Evolutionary conservation across 2,329 filamentous ascomycete genomes (phyloP).

Genomic region (Aspergillus persii): DNA sequence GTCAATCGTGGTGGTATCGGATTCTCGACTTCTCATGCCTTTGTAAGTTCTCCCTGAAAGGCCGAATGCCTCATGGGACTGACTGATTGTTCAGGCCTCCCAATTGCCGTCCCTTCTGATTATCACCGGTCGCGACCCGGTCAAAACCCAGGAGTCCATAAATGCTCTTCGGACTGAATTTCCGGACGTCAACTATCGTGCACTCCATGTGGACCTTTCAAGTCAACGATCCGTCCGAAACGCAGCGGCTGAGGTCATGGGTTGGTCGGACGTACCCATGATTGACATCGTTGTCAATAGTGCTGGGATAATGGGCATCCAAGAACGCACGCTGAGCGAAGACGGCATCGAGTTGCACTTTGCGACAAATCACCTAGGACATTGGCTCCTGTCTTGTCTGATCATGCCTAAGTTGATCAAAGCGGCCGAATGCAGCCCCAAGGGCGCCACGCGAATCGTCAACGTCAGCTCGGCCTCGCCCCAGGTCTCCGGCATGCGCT

Average conservation of each 20-base stretch:
- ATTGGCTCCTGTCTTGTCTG: conserved; percentile 28
- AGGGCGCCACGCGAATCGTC: not conserved
- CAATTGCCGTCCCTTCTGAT: not conserved
- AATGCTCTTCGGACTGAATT: not conserved
- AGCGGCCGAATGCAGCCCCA: conserved; percentile 21
- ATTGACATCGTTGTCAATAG: conserved; percentile 16
- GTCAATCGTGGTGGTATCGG: conserved; percentile 37
- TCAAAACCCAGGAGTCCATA: not conserved
- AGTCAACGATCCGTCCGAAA: not conserved
- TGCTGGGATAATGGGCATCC: conserved; percentile 12
- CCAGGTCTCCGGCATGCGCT: not conserved
- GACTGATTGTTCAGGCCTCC: not conserved
- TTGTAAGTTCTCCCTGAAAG: conserved; percentile 27
- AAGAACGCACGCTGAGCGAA: conserved; percentile 4
- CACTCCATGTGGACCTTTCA: not conserved
- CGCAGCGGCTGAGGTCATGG: conserved; percentile 7
- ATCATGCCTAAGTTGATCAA: conserved; percentile 8
- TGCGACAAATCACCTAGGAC: conserved; percentile 34
- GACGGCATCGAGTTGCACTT: conserved; percentile 39
- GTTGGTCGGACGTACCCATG: not conserved
- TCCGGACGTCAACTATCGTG: not conserved
- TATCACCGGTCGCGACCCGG: not conserved
- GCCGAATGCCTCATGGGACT: not conserved
- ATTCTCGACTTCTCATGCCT: conserved; percentile 34
- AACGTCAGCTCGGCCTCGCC: not conserved